Conservation (phyloP, 441 rosid genomes). For the Eutrema salsugineum region DNA sequence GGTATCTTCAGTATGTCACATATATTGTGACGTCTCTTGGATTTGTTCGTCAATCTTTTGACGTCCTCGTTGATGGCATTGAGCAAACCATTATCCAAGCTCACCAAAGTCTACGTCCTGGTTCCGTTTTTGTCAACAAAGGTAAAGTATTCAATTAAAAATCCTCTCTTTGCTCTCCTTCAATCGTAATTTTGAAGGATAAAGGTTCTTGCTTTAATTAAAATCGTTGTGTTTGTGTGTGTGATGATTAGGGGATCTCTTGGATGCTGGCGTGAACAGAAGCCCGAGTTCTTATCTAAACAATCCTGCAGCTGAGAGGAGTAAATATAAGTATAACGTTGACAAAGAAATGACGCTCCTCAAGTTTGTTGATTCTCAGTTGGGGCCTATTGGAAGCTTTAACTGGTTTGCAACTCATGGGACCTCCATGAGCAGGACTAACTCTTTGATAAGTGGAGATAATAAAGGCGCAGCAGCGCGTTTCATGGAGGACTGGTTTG, state of each 20-base stretch:
- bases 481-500: conserved; percentile 74
- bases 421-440: conserved; percentile 71
- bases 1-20: conserved; percentile 67
- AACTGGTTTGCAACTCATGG: conserved; percentile 87
- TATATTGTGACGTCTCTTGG: conserved; percentile 74
- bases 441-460: conserved; percentile 74
- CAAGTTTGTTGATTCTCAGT: conserved; percentile 54
- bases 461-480: conserved; percentile 80
- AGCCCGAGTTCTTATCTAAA: conserved; percentile 73
- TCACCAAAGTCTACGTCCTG: conserved; percentile 61
- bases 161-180: conserved; percentile 7
- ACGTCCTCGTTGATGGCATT: conserved; percentile 61
- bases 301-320: conserved; percentile 53
- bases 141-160: conserved; percentile 26
- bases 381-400: conserved; percentile 63
- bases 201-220: not conserved
- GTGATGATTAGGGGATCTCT: conserved; percentile 47
- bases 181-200: not conserved
- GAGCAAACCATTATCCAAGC: conserved; percentile 61
- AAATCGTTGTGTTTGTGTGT: not conserved
- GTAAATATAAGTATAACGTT: conserved; percentile 56
- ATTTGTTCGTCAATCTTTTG: conserved; percentile 68
- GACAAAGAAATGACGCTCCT: conserved; percentile 71
- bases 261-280: conserved; percentile 72
- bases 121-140: conserved; percentile 46